Percentiles rank a stretch among this genome's conserved stretches.
Conservation (phyloP, 768 basidiomycete genomes). For the Mycena rebaudengoi region DNA sequence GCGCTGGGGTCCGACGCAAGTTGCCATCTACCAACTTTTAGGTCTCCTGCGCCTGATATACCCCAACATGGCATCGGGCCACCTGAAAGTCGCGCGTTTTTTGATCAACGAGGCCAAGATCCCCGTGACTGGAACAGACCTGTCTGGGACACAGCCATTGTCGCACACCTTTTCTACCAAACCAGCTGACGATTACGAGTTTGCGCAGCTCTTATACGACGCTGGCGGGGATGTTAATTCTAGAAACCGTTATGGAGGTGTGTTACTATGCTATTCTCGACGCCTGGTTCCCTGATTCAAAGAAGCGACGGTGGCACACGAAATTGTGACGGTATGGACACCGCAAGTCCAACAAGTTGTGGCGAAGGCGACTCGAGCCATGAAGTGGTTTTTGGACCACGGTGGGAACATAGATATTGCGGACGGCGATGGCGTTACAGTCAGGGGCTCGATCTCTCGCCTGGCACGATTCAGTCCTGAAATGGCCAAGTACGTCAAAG, state of each 20-base stretch:
- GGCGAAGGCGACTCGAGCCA: slow-evolving; percentile 33
- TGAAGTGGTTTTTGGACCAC: slow-evolving; percentile 51
- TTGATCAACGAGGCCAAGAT: slow-evolving; percentile 43
- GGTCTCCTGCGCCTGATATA: slow-evolving; percentile 39
- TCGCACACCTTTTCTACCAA: slow-evolving; percentile 52
- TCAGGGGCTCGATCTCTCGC: slow-evolving; percentile 31
- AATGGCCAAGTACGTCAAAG: slow-evolving; percentile 30
- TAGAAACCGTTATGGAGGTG: slow-evolving; percentile 48
- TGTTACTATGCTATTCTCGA: background rate
- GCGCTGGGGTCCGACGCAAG: slow-evolving; percentile 50
- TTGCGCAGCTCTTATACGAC: slow-evolving; percentile 50
- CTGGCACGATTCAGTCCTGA: slow-evolving; percentile 10
- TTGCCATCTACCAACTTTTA: slow-evolving; percentile 49
- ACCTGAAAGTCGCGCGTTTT: slow-evolving; percentile 43
- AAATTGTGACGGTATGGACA: slow-evolving; percentile 43
- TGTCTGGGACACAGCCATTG: slow-evolving; percentile 51
- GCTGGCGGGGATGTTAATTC: slow-evolving; percentile 52
- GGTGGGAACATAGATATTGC: slow-evolving; percentile 52
- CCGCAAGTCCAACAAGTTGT: slow-evolving; percentile 27
- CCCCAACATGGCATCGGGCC: slow-evolving; percentile 27
- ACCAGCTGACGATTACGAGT: slow-evolving; percentile 49
- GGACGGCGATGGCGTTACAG: slow-evolving; percentile 47
- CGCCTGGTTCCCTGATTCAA: background rate
- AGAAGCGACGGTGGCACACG: slow-evolving; percentile 43
- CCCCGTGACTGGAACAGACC: slow-evolving; percentile 46